Evolutionary conservation across 208 protist genomes (phyloP), one percentile per base, ranked within the genome.

Genomic region (Crithidia thermophila): DNA sequence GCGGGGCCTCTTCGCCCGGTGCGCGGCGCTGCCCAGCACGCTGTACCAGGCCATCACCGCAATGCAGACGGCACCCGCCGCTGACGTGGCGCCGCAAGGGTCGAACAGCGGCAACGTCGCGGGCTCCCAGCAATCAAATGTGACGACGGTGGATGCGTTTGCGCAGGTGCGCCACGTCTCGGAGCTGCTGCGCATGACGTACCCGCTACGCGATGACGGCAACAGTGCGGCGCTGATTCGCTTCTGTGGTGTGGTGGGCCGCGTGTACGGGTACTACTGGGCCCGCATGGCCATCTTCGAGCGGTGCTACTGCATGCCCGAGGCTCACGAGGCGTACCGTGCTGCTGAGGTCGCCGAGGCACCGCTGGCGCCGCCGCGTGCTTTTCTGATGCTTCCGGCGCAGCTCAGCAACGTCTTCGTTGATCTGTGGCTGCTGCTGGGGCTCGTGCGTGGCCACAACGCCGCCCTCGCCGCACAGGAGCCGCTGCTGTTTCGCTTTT

Each of bases 251-350:
- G 53, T 34, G 6, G 45, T 47, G 25, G 63, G 55, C 21, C 37
- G 20, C 39, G 40, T 65, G 0, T 20, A 59, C 51, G 20, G 53
- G 34, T 75, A 65, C 61, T 75, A 69, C 61, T 75, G 61, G 61
- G 47, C 39, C 14, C 69, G 69, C 36, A 75, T 75, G 69, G 25
- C 50, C 7, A 27, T 75, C 6, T 69, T 69, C 25, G 69, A 75
- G 55, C 69, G 61, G 5, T 45, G 39, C 52, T 46, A 52, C 40
- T 53, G 57, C 47, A 21, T 63, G 25, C 25, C 56, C 0, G 31
- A 10, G 28, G 21, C 10, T 5, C 30, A 10, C 0, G 33, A 3
- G 6, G 3, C 3, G 3, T 43, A 50, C 28, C 25, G 14, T 6
- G 49, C 18, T 3, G 16, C 9, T 21, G 63, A 67, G 42, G 52